Percentiles rank a stretch among this genome's conserved stretches.
These are phyloP conservation scores for Xylariaceae sp. DNA, from an alignment of 2,329 filamentous ascomycete species.

Conservation along the genomic window DNA sequence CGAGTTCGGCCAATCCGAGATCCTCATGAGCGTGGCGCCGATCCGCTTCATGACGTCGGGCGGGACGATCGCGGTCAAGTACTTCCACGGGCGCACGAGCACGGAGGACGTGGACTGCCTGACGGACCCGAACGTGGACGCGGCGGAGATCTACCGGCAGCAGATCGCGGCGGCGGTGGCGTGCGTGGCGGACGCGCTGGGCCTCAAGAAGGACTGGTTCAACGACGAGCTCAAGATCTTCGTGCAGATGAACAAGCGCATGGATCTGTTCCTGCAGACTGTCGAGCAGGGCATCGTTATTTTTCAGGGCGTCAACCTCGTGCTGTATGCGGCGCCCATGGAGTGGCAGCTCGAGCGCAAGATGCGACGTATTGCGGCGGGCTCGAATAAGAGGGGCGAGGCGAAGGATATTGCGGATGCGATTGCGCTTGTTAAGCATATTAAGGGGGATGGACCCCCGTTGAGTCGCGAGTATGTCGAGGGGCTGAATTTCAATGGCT, in stretches of 20 bases:
- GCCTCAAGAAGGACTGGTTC: slow-evolving; percentile 21
- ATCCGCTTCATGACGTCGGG: slow-evolving; percentile 27
- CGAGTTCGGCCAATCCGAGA: slow-evolving; percentile 23
- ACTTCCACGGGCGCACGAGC: slow-evolving; percentile 21
- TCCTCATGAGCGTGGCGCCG: slow-evolving; percentile 28
- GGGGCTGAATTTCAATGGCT: slow-evolving; percentile 7
- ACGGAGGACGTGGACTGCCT: slow-evolving; percentile 27
- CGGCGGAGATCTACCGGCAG: slow-evolving; percentile 19
- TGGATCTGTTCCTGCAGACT: slow-evolving; percentile 24
- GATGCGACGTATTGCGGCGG: slow-evolving; percentile 23
- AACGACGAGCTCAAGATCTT: slow-evolving; percentile 25
- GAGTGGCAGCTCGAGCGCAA: slow-evolving; percentile 29
- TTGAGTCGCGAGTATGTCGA: slow-evolving; percentile 1
- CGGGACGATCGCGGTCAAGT: slow-evolving; percentile 24
- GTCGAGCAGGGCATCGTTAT: slow-evolving; percentile 23
- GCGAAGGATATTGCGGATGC: slow-evolving; percentile 13
- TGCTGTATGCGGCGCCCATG: slow-evolving; percentile 24
- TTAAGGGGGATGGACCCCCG: slow-evolving; percentile 3
- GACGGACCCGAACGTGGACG: slow-evolving; percentile 26
- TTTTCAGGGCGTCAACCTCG: slow-evolving; percentile 23
- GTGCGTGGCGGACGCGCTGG: slow-evolving; percentile 9
- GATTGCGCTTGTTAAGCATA: slow-evolving; percentile 5
- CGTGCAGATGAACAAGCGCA: slow-evolving; percentile 16
- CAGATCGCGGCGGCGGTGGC: slow-evolving; percentile 19
- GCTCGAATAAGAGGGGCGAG: background rate